These are phyloP conservation scores for Termitomyces sp. DNA, from an alignment of 768 basidiomycete genomes.

Conservation along the genomic window DNA sequence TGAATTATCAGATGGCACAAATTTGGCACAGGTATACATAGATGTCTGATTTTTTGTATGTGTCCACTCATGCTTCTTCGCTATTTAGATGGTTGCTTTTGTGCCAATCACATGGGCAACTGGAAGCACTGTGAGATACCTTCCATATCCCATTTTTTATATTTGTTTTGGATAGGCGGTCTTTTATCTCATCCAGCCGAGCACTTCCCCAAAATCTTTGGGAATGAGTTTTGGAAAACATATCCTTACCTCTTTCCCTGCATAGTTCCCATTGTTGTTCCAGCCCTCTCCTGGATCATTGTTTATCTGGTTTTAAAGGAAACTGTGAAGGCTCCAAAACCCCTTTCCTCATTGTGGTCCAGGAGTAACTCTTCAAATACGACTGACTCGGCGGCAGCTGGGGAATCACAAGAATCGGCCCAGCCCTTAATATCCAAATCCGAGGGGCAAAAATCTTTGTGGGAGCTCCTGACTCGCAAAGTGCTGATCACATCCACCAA, in stretches of 20 bases:
- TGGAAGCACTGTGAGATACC: conserved; percentile 9
- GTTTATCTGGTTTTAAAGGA: conserved; percentile 54
- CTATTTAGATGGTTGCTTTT: conserved; percentile 51
- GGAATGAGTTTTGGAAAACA: conserved; percentile 40
- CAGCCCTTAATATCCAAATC: neutral
- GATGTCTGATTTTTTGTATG: neutral
- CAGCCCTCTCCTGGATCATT: conserved; percentile 49
- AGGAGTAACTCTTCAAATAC: neutral
- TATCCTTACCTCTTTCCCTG: conserved; percentile 70
- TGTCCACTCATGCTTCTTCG: neutral
- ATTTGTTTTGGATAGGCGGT: conserved; percentile 56
- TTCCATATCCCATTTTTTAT: neutral
- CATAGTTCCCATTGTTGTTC: conserved; percentile 58
- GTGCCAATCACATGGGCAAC: conserved; percentile 50
- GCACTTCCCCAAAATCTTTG: conserved; percentile 47
- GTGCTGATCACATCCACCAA: conserved; percentile 61
- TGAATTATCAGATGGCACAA: conserved; percentile 71
- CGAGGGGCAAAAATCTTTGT: conserved; percentile 41
- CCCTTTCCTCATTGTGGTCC: conserved; percentile 19
- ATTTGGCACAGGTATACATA: conserved; percentile 61
- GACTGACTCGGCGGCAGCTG: neutral
- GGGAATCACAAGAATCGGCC: conserved; percentile 9
- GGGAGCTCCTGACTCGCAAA: conserved; percentile 44
- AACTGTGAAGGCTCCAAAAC: conserved; percentile 25
- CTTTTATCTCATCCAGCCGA: conserved; percentile 51